Base-by-base conservation (phyloP, 352 stramenopile species). In the Globisporangium polare region DNA sequence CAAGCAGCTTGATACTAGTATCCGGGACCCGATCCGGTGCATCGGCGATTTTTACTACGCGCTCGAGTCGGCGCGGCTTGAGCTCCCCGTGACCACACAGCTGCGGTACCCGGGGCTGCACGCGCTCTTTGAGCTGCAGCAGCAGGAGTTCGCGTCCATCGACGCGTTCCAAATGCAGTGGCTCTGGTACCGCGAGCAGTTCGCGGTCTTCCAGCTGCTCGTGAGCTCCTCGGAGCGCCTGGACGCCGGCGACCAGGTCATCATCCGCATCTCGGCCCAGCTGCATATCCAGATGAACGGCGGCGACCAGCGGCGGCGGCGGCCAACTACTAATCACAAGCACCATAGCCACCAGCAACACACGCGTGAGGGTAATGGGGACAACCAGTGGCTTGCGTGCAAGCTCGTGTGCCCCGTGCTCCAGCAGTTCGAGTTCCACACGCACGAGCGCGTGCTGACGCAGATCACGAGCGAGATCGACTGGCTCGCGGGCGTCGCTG, bases 391-490 rank as follows among this genome's bases (percentile, higher is more conserved):
- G 35, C 24, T 37, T 9, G 17, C 43, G 13, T 20, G 20, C 5
- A 52, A 41, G 42, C 46, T 69, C 13, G 57, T 55, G 33, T 83
- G 72, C 15, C 70, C 77, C 27, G 62, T 83, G 24, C 66, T 62
- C 20, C 77, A 83, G 31, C 74, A 77, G 15, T 83, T 82, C 26
- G 70, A 83, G 47, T 80, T 84, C 53, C 66, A 82, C 33, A 35
- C 41, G 3, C 31, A 46, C 0, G 33, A 74, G 10, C 54, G 60
- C n/a, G 26, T 63, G 0, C 53, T 82, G 37, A 71, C 67, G 17
- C 73, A 71, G 18, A 73, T 86, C 49, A 82, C 75, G 0, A 80
- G 70, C 6, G 77, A 86, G 41, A 71, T 84, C 43, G 75, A 86
- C 56, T 70, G 79, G 52, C 39, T 84, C 0, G 59, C 61, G 4